Percentiles rank a stretch among this genome's conserved stretches.
These are phyloP conservation scores for Fraxinus albicans DNA, from an alignment of 305 asterid species.

Conservation along the genomic window DNA sequence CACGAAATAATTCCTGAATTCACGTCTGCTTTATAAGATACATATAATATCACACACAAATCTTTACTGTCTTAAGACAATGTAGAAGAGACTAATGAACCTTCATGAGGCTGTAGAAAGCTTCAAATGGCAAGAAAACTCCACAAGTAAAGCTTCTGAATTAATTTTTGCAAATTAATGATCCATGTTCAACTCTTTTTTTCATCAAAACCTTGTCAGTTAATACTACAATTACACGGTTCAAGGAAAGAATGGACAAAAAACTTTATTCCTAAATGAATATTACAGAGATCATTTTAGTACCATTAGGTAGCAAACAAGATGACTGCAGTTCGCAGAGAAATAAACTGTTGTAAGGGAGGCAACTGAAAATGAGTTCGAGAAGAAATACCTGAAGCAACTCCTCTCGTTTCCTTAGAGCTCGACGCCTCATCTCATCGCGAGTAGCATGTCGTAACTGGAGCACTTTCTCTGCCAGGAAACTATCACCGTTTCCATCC, in stretches of 20 bases:
- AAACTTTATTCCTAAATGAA: background rate
- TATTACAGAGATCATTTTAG: background rate
- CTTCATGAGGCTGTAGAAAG: background rate
- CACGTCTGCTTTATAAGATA: constrained; percentile 19
- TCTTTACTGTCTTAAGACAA: background rate
- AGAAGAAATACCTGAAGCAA: constrained; percentile 70
- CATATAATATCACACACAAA: background rate
- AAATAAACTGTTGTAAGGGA: background rate
- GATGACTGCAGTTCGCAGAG: constrained; percentile 9
- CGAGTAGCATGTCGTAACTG: constrained; percentile 88
- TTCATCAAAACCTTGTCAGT: background rate
- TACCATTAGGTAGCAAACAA: constrained; percentile 1
- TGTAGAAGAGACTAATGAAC: constrained; percentile 7
- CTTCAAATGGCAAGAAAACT: background rate
- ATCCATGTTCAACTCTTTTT: background rate
- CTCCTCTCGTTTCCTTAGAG: constrained; percentile 85
- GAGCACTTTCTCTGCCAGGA: constrained; percentile 73
- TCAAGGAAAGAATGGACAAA: background rate
- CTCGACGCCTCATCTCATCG: constrained; percentile 95
- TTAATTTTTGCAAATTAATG: background rate
- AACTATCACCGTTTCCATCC: constrained; percentile 86
- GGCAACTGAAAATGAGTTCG: constrained; percentile 15
- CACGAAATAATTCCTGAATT: background rate
- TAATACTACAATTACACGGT: background rate
- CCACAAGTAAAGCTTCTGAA: background rate